Evolutionary conservation across 2,329 filamentous ascomycete genomes (phyloP).

Genomic region (Aureobasidium namibiae): DNA sequence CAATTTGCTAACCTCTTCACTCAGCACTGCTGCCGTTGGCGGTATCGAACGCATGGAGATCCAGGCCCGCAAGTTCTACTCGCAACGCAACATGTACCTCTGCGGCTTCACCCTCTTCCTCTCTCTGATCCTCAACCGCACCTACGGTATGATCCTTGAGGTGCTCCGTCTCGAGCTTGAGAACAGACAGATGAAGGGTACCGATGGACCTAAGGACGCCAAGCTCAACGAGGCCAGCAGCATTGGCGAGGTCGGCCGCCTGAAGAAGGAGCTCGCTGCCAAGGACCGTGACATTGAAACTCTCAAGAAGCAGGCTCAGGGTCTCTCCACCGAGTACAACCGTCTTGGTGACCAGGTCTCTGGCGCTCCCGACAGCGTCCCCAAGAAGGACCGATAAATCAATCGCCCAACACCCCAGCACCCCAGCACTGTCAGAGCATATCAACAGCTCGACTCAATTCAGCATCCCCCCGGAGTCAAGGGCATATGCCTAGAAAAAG

Average conservation of each 20-base stretch:
- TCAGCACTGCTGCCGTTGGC: constrained; percentile 62
- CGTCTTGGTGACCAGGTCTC: constrained; percentile 76
- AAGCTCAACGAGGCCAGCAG: constrained; percentile 66
- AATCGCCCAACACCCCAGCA: background rate
- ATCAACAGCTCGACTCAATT: background rate
- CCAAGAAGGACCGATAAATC: constrained; percentile 50
- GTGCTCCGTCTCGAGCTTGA: constrained; percentile 87
- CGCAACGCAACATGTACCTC: constrained; percentile 99
- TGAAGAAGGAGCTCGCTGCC: constrained; percentile 58
- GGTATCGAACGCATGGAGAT: constrained; percentile 94
- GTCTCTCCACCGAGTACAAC: constrained; percentile 77
- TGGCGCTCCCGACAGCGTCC: constrained; percentile 36
- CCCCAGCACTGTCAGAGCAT: background rate
- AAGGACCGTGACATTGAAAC: constrained; percentile 79
- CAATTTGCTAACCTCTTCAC: constrained; percentile 16
- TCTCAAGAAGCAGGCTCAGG: constrained; percentile 86
- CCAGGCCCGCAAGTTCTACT: constrained; percentile 99
- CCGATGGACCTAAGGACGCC: constrained; percentile 56
- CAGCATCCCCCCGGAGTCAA: background rate
- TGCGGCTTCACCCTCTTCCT: constrained; percentile 99
- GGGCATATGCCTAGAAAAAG: background rate
- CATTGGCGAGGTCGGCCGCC: constrained; percentile 62
- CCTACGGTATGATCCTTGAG: constrained; percentile 94
- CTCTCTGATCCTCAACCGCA: constrained; percentile 96
- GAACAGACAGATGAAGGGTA: constrained; percentile 71